Percentiles rank a stretch among this genome's conserved stretches.
These are phyloP conservation scores for Cystobasidium slooffiae DNA, from an alignment of 1,284 basidiomycete genomes.

Conservation along the genomic window DNA sequence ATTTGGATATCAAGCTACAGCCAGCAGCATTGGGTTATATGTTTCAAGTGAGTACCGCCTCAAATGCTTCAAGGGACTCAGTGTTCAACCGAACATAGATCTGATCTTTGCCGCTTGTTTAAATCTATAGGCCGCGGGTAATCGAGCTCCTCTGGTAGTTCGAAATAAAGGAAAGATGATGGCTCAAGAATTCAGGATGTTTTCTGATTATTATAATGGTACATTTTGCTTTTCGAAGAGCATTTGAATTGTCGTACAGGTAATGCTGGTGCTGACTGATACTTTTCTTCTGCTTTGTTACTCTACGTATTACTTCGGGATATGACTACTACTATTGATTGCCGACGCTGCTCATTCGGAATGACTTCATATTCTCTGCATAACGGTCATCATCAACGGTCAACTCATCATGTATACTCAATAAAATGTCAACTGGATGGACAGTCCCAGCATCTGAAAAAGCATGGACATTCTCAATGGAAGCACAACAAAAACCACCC, in stretches of 20 bases:
- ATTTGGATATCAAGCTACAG: slow-evolving; percentile 26
- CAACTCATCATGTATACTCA: not conserved
- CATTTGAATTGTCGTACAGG: too few relatives aligned
- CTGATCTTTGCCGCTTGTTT: not conserved
- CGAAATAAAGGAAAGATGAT: slow-evolving; percentile 40
- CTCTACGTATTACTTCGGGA: not conserved
- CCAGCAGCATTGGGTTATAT: slow-evolving; percentile 30
- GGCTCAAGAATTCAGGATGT: slow-evolving; percentile 38
- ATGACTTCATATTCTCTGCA: too few relatives aligned
- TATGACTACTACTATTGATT: not conserved
- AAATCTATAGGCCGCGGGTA: slow-evolving; percentile 11
- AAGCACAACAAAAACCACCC: slow-evolving; percentile 33
- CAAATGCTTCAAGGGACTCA: not conserved
- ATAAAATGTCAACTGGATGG: not conserved
- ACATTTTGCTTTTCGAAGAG: not conserved
- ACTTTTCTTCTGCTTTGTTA: not conserved
- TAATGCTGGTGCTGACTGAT: too few relatives aligned
- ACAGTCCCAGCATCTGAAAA: slow-evolving; percentile 28
- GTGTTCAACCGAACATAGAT: not conserved
- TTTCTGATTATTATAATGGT: slow-evolving; percentile 28
- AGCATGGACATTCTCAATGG: slow-evolving; percentile 35
- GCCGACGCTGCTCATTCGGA: too few relatives aligned
- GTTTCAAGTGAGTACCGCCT: slow-evolving; percentile 8
- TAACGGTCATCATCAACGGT: too few relatives aligned
- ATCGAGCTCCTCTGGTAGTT: slow-evolving; percentile 38